Conservation (phyloP, 2,329 filamentous ascomycete genomes). For the Aspergillus luchuensis region DNA sequence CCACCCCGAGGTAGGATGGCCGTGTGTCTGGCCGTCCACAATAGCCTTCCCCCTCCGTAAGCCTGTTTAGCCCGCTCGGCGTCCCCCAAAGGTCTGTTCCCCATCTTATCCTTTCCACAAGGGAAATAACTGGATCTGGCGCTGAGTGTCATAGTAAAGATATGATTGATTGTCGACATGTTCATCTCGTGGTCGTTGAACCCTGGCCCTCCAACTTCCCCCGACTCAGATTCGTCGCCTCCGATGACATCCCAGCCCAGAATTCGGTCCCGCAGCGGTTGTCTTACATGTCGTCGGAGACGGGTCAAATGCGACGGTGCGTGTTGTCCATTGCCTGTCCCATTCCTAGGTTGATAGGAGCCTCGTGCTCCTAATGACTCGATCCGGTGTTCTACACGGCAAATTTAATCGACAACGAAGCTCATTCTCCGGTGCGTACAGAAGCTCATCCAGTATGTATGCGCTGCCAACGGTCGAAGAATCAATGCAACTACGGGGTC, state of each 20-base stretch:
- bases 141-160: background rate
- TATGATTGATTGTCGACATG: background rate
- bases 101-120: background rate
- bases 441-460: slow-evolving; percentile 8
- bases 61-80: background rate
- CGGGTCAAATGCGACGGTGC: slow-evolving; percentile 13
- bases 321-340: background rate
- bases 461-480: slow-evolving; percentile 8
- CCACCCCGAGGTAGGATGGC: background rate
- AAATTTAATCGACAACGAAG: background rate
- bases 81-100: background rate
- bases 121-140: background rate
- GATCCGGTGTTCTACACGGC: background rate
- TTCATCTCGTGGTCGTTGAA: slow-evolving; percentile 7
- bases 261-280: slow-evolving; percentile 7
- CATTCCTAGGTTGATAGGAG: background rate
- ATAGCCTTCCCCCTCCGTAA: background rate
- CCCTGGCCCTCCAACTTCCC: background rate
- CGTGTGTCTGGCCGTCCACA: background rate
- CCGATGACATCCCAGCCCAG: background rate
- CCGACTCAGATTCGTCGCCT: background rate
- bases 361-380: no score
- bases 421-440: background rate
- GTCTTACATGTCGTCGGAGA: slow-evolving; percentile 11
- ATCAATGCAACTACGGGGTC: slow-evolving; percentile 5